These are phyloP conservation scores for Gossypium anomalum DNA, from an alignment of 345 rosid genomes.

Conservation along the genomic window DNA sequence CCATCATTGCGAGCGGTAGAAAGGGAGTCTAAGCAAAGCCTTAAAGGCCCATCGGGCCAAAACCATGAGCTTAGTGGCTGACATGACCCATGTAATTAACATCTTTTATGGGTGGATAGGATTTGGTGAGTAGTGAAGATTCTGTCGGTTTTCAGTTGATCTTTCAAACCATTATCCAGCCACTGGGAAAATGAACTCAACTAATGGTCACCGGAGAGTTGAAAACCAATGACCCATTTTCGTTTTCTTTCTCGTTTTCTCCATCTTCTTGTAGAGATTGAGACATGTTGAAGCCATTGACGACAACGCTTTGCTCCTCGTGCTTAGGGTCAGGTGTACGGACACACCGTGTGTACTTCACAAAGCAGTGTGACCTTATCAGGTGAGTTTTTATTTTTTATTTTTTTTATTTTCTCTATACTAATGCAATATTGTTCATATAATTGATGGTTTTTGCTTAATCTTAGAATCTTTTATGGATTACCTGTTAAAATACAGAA, in stretches of 20 bases:
- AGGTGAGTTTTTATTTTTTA: not conserved
- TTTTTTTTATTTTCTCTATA: not conserved
- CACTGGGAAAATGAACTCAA: not conserved
- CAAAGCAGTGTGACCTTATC: not conserved
- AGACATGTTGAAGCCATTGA: constrained; percentile 13
- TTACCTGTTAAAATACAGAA: too few species aligned
- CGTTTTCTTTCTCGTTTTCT: not conserved
- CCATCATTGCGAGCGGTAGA: too few species aligned
- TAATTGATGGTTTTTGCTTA: too few species aligned
- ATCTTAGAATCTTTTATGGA: too few species aligned
- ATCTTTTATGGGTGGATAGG: constrained; percentile 1
- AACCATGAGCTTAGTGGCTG: constrained; percentile 3
- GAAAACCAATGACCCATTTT: not conserved
- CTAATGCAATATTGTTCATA: not conserved
- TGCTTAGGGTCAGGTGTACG: not conserved
- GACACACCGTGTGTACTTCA: not conserved
- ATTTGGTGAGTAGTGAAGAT: not conserved
- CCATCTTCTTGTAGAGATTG: not conserved
- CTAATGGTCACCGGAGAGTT: not conserved
- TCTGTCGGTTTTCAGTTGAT: not conserved
- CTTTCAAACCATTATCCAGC: not conserved
- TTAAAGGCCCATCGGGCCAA: not conserved
- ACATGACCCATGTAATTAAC: not conserved
- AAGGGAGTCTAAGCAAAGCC: too few species aligned
- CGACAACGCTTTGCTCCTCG: not conserved